Evolutionary conservation across 176 grass and related monocot species (phyloP).

Genomic region (Pharus latifolius): DNA sequence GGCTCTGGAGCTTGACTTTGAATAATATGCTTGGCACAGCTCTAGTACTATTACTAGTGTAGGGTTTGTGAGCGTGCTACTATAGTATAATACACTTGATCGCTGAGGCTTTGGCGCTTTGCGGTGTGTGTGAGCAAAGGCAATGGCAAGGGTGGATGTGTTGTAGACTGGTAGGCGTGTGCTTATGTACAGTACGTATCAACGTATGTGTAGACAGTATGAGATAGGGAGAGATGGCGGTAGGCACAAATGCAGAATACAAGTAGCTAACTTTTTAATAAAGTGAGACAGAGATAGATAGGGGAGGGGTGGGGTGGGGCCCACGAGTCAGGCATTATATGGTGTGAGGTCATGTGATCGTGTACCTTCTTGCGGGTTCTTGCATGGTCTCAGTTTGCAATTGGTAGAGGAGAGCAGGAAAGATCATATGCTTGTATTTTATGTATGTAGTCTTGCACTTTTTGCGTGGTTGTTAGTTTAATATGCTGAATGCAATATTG

Average conservation of each 20-base stretch:
- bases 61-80: not conserved
- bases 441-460: too few relatives aligned
- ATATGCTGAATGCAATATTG: too few relatives aligned
- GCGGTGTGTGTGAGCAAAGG: too few relatives aligned
- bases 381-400: too few relatives aligned
- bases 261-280: not conserved
- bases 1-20: constrained; percentile 34
- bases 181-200: too few relatives aligned
- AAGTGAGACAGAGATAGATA: not conserved
- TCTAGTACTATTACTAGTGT: constrained; percentile 21
- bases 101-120: too few relatives aligned
- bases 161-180: too few relatives aligned
- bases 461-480: too few relatives aligned
- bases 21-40: constrained; percentile 26
- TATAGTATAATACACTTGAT: too few relatives aligned
- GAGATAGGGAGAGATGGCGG: constrained; percentile 3
- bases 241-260: constrained; percentile 7
- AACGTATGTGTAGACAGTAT: not conserved
- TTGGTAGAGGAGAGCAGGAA: too few relatives aligned
- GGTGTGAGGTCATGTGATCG: constrained; percentile 63
- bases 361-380: constrained; percentile 22
- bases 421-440: too few relatives aligned
- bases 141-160: too few relatives aligned
- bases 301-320: not conserved
- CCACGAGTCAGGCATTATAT: constrained; percentile 29